These are phyloP conservation scores for Balakata baccata DNA, from an alignment of 345 rosid genomes.

Conservation along the genomic window DNA sequence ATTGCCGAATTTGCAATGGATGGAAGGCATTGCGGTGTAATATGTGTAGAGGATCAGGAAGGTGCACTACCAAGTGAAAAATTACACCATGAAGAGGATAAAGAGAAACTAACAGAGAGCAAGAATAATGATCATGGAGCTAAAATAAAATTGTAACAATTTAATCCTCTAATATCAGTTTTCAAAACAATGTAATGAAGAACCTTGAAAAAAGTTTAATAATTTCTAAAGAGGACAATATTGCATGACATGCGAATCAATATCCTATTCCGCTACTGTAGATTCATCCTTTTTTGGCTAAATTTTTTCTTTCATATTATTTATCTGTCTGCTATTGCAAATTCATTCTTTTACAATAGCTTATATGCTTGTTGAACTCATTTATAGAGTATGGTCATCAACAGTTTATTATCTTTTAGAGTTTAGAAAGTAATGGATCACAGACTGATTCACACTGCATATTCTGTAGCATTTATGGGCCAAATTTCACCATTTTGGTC, in stretches of 20 bases:
- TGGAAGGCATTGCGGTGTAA: constrained; percentile 89
- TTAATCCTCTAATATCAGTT: not conserved
- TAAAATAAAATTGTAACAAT: not conserved
- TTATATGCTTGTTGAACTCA: not conserved
- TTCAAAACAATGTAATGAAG: not conserved
- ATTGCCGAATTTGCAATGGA: constrained; percentile 75
- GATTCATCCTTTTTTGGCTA: not conserved
- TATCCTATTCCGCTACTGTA: not conserved
- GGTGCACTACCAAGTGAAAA: constrained; percentile 82
- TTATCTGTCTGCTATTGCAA: not conserved
- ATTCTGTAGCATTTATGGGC: not conserved
- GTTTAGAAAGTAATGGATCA: not conserved
- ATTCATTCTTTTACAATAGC: not conserved
- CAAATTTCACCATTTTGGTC: not conserved
- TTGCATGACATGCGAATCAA: not conserved
- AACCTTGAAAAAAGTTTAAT: not conserved
- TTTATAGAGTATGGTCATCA: not conserved
- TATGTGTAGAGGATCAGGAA: constrained; percentile 86
- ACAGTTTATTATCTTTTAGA: not conserved
- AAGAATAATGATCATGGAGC: not conserved
- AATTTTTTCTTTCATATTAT: not conserved
- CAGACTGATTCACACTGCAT: not conserved
- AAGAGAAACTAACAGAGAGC: constrained; percentile 1
- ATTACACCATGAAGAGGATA: constrained; percentile 56
- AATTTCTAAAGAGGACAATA: not conserved